Evolutionary conservation across 106 monocot species (phyloP), one percentile per base, ranked within the genome.

Genomic region (Narthecium ossifragum): DNA sequence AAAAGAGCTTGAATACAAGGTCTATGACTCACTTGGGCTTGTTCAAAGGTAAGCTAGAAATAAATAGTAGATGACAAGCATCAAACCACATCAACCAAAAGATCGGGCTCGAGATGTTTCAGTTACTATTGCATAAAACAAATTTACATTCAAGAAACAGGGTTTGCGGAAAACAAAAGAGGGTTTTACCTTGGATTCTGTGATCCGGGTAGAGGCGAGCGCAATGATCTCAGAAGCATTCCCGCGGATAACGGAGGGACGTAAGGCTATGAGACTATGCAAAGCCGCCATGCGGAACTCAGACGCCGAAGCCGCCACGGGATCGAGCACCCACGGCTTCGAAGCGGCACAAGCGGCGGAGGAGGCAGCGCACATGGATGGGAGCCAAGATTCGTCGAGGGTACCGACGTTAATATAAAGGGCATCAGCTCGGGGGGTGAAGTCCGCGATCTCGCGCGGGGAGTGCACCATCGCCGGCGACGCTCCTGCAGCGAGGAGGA

Each of bases 391-490:
- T 12, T 63, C 75, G 31, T 85, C 72, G 32, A 94, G 77, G 17
- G 93, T 94, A 33, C 93, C 93, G 34, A 94, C 32, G 80, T 94
- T 94, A 66, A 94, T 43, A 66, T 33, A 76, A 46, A 94, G 63
- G 1, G 80, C 72, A 70, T 78, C 85, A 70, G 36, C 72, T 21
- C 61, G 62, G 0, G 93, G 93, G 11, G 93, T 78, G 72, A 94
- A 94, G 63, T 83, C 93, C 3, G 39, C 18, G 61, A 94, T 78
- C 72, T 94, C 93, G 2, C 21, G n/a, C 43, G 83, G 22, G 31
- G 77, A 67, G 75, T 89, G 89, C 59, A 94, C 46, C 93, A 94
- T 94, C 13, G 93, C 93, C 6, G 93, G 93, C 0, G 93, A 94
- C 15, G 93, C 88, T 15, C 88, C 89, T 23, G 74, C 71, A 37